Conservation (phyloP, 148 eudicot genomes). For the Camellia lanceoleosa region DNA sequence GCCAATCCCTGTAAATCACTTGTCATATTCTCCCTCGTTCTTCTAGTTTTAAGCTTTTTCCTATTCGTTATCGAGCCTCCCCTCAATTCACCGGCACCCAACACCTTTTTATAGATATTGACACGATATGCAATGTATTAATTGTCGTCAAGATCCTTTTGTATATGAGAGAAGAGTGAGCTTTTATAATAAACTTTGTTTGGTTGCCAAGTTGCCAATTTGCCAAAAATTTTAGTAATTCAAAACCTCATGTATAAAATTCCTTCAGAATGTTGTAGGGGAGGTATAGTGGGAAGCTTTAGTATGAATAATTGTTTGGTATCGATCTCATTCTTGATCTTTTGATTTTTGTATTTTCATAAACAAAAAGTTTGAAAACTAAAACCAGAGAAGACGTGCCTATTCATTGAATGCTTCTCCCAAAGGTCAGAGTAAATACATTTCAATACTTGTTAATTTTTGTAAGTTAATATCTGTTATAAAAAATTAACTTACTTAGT, state of each 20-base stretch:
- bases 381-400: too few relatives aligned
- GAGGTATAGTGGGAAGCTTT: background rate
- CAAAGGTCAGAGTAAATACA: too few relatives aligned
- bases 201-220: background rate
- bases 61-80: slow-evolving; percentile 48
- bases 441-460: too few relatives aligned
- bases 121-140: background rate
- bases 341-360: too few relatives aligned
- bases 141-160: background rate
- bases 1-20: slow-evolving; percentile 68
- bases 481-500: too few relatives aligned
- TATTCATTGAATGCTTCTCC: too few relatives aligned
- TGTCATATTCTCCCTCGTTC: slow-evolving; percentile 43
- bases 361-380: too few relatives aligned
- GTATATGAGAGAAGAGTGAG: background rate
- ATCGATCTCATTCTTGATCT: too few relatives aligned
- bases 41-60: slow-evolving; percentile 41
- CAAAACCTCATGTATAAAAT: background rate
- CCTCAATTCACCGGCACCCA: slow-evolving; percentile 8
- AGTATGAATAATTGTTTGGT: background rate
- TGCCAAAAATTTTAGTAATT: background rate
- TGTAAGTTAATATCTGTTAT: too few relatives aligned
- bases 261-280: background rate
- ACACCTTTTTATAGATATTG: slow-evolving; percentile 4
- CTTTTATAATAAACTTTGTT: background rate